Conservation (phyloP, 1,139 yeast species). For the Debaryomyces sp. region DNA sequence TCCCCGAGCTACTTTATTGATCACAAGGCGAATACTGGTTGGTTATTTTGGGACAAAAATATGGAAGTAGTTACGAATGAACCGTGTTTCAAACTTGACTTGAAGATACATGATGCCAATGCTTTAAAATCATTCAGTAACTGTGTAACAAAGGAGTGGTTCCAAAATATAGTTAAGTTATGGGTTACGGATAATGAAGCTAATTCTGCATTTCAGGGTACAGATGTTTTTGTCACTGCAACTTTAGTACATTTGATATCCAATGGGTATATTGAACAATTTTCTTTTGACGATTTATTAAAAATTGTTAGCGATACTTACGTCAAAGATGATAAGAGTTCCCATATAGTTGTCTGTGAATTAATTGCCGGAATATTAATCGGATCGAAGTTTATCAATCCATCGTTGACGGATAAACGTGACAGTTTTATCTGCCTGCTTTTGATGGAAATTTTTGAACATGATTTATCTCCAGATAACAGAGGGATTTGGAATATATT, state of each 20-base stretch:
- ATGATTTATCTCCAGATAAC: constrained; percentile 77
- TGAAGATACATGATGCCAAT: constrained; percentile 39
- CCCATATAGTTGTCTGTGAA: constrained; percentile 67
- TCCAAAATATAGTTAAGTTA: constrained; percentile 51
- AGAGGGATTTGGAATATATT: constrained; percentile 77
- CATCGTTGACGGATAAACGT: constrained; percentile 27
- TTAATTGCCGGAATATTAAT: constrained; percentile 59
- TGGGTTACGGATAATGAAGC: constrained; percentile 70
- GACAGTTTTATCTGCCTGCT: constrained; percentile 52
- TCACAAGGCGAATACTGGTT: constrained; percentile 60
- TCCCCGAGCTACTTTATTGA: constrained; percentile 61
- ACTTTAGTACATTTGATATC: constrained; percentile 49
- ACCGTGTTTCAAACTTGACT: constrained; percentile 26
- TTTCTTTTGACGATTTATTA: constrained; percentile 49
- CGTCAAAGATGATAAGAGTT: constrained; percentile 61
- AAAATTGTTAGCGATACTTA: constrained; percentile 54
- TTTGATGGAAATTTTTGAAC: constrained; percentile 49
- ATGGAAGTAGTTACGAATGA: constrained; percentile 50
- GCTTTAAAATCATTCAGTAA: constrained; percentile 50
- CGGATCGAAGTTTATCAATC: constrained; percentile 42
- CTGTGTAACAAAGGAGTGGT: constrained; percentile 59
- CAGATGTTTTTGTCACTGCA: constrained; percentile 57
- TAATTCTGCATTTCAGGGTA: constrained; percentile 60
- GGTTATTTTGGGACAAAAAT: constrained; percentile 76
- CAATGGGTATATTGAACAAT: constrained; percentile 38